A percentile compares a stretch with the other conserved stretches of the same genome.
phyloP scores from a whole-genome alignment of 2,329 filamentous ascomycete species.

The Coleophoma cylindrospora region DNA sequence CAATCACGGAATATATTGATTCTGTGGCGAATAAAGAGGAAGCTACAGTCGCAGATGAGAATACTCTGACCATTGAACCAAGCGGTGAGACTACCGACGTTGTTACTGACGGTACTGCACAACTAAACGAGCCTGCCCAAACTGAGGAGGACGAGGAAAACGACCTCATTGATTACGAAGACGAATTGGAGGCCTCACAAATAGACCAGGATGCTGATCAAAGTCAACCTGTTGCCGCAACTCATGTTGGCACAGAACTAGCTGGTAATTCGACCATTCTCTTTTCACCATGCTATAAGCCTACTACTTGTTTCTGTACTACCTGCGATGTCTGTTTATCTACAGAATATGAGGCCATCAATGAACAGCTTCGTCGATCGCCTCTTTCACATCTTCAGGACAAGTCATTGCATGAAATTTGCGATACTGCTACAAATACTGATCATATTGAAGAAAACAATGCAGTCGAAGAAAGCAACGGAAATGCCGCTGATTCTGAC shows the following conservation, averaged over 20 bases:
- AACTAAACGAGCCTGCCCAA: too few species aligned
- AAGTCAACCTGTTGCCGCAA: background rate
- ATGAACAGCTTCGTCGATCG: constrained; percentile 17
- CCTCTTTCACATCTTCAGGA: constrained; percentile 11
- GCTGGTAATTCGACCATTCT: constrained; percentile 21
- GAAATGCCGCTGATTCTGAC: background rate
- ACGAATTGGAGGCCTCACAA: constrained; percentile 29
- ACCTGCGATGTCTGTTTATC: constrained; percentile 17
- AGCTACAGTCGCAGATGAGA: too few species aligned
- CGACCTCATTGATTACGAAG: constrained; percentile 44
- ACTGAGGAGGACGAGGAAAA: constrained; percentile 24
- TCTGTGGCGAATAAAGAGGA: too few species aligned
- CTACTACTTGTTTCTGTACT: constrained; percentile 20
- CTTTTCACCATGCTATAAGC: constrained; percentile 17
- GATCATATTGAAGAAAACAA: constrained; percentile 11
- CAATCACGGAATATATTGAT: too few species aligned
- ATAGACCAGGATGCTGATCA: constrained; percentile 1
- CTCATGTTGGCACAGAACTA: constrained; percentile 9
- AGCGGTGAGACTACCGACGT: too few species aligned
- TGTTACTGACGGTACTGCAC: too few species aligned
- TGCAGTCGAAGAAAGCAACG: background rate
- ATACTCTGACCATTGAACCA: too few species aligned
- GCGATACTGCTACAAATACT: background rate
- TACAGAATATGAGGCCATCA: constrained; percentile 15
- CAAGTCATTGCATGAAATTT: background rate